Base-by-base conservation (phyloP, 495 filamentous ascomycete genomes). In the Aspergillus sclerotioniger region DNA sequence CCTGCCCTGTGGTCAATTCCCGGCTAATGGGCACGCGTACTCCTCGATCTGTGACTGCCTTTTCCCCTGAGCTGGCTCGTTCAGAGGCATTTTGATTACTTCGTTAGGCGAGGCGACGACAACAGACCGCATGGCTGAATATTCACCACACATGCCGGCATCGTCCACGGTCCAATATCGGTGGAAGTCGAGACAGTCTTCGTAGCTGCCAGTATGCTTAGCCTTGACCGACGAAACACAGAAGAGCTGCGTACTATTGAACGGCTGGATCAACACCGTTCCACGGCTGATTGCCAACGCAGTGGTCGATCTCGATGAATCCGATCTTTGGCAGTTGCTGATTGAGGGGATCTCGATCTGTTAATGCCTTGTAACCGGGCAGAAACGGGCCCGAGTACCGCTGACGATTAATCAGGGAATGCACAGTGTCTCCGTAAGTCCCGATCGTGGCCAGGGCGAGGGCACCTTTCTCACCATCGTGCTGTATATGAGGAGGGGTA, bases 141-240 rank as follows among this genome's bases (percentile, higher is more conserved):
- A 94, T 56, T 91, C 89, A 54, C 88, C 90, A 73, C 82, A 87
- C 73, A 92, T 89, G 61, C 85, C 78, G 47, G 76, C 81, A 70
- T 93, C 90, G 70, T 93, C 90, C 37, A 92, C 89, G 15, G 81
- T 85, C 90, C 90, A 93, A 81, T 94, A 93, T 43, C 89, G 86
- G 72, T 91, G 89, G 81, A 93, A 93, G 50, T 83, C 81, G 19
- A 94, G 81, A 57, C 82, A 85, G 48, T 81, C 73, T 71, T 93
- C 90, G 74, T 95, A 95, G 70, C 77, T 79, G 32, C 31, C 4
- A 16, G 46, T 21, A 15, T 37, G 12, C 17, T 55, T 37, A 17
- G 52, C 57, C 35, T 62, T 61, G 32, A 17, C 25, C 12, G 1
- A 17, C 8, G 6, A 37, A 31, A 16, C 19, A 3, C 4, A n/a